phyloP scores from a whole-genome alignment of 2,329 filamentous ascomycete genomes.

The Cercospora citrullina region DNA sequence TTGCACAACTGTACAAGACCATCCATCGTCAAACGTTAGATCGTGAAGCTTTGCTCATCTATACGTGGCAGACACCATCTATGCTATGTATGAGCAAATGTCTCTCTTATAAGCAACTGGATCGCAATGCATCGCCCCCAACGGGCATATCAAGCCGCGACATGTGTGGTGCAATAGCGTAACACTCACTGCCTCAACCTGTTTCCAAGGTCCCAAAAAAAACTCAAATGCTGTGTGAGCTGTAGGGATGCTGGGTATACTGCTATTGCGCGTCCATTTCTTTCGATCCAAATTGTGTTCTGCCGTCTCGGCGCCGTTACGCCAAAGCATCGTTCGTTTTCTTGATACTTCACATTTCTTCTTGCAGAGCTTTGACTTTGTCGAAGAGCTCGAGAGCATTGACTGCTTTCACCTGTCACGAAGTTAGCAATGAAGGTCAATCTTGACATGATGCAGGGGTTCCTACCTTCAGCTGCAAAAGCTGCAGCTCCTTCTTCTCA shows the following conservation, averaged over 20 bases:
- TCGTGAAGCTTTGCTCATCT: background rate
- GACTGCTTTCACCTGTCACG: conserved; percentile 45
- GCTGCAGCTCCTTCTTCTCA: conserved; percentile 52
- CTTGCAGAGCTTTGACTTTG: conserved; percentile 45
- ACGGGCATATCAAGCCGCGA: background rate
- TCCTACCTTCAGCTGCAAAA: conserved; percentile 58
- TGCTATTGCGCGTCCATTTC: background rate
- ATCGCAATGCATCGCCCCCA: background rate
- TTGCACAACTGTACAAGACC: background rate
- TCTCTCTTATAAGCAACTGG: background rate
- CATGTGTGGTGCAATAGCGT: background rate
- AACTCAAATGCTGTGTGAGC: background rate
- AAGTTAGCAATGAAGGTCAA: background rate
- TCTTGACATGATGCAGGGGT: background rate
- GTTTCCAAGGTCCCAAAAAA: background rate
- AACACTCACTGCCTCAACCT: background rate
- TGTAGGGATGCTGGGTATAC: background rate
- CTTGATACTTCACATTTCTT: conserved; percentile 38
- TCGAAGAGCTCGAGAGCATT: conserved; percentile 50
- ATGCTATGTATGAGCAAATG: background rate
- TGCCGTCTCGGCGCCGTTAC: background rate
- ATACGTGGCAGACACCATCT: background rate
- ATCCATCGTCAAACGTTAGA: background rate
- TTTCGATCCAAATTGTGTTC: background rate
- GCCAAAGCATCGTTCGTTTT: background rate